These are phyloP conservation scores for Simplicillium aogashimaense DNA, from an alignment of 2,329 filamentous ascomycete species.

Conservation along the genomic window DNA sequence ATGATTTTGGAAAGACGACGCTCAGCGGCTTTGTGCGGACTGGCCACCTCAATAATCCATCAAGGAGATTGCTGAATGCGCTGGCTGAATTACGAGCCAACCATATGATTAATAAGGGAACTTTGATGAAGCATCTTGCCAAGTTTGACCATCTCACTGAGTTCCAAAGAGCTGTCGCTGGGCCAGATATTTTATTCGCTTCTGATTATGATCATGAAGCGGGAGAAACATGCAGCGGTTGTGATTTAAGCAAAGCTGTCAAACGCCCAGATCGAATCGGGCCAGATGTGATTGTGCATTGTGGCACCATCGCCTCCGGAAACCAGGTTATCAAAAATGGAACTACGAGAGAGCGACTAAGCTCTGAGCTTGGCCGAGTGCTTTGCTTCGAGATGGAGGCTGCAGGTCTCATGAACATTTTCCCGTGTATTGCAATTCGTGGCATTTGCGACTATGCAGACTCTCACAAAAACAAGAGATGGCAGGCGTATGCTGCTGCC, in stretches of 20 bases:
- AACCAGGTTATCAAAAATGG: constrained; percentile 22
- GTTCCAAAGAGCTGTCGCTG: no score
- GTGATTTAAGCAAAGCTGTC: constrained; percentile 1
- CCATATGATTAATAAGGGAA: no score
- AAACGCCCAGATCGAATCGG: constrained; percentile 7
- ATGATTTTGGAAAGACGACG: constrained; percentile 7
- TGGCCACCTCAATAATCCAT: background rate
- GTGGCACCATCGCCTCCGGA: constrained; percentile 15
- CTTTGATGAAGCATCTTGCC: no score
- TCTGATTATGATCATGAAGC: background rate
- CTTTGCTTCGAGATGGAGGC: constrained; percentile 18
- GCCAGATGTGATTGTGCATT: constrained; percentile 6
- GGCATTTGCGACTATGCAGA: constrained; percentile 28
- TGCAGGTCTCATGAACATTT: constrained; percentile 9
- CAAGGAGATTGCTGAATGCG: background rate
- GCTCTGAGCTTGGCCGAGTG: background rate
- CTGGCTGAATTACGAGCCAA: background rate
- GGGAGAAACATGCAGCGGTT: background rate
- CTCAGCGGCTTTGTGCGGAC: background rate
- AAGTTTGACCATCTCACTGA: no score
- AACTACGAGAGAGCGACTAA: constrained; percentile 16
- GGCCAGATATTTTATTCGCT: no score
- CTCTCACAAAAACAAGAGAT: constrained; percentile 23
- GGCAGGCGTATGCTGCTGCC: constrained; percentile 22
- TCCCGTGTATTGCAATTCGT: constrained; percentile 20